phyloP scores from a whole-genome alignment of 345 rosid species.

The Brassica rapa region DNA sequence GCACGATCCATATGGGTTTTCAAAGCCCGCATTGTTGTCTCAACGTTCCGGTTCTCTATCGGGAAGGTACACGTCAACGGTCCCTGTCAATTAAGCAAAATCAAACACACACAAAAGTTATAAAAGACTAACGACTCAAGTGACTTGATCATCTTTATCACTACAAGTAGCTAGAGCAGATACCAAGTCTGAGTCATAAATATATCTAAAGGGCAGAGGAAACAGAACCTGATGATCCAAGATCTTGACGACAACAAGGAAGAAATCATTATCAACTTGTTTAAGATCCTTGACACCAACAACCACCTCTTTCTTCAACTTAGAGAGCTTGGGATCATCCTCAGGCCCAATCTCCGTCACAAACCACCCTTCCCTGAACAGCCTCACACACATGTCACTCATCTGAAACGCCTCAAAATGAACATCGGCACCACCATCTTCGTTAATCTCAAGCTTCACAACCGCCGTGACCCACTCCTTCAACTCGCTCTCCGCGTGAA shows the following conservation, averaged over 20 bases:
- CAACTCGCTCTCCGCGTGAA: conserved; percentile 76
- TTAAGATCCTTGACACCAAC: conserved; percentile 87
- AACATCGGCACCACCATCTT: conserved; percentile 76
- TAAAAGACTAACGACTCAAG: not conserved
- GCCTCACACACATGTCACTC: conserved; percentile 88
- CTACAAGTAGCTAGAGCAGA: not conserved
- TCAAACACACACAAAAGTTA: not conserved
- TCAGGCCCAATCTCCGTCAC: conserved; percentile 60
- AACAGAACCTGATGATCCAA: conserved; percentile 75
- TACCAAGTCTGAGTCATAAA: not conserved
- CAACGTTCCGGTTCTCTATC: conserved; percentile 68
- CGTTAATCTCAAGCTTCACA: conserved; percentile 84
- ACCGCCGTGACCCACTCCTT: conserved; percentile 93
- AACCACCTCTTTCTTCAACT: conserved; percentile 86
- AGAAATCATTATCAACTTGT: conserved; percentile 92
- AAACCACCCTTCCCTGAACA: conserved; percentile 86
- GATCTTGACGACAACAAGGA: conserved; percentile 73
- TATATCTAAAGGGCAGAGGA: not conserved
- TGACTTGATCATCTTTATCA: not conserved
- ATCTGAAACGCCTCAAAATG: conserved; percentile 98
- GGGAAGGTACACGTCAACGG: conserved; percentile 74
- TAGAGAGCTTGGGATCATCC: conserved; percentile 86
- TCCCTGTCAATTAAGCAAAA: conserved; percentile 48
- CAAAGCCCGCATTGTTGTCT: conserved; percentile 55
- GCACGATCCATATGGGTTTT: conserved; percentile 72